Percentiles rank a stretch among this genome's conserved stretches.
These are phyloP conservation scores for Emydomyces testavorans DNA, from an alignment of 2,329 filamentous ascomycete genomes.

Conservation along the genomic window DNA sequence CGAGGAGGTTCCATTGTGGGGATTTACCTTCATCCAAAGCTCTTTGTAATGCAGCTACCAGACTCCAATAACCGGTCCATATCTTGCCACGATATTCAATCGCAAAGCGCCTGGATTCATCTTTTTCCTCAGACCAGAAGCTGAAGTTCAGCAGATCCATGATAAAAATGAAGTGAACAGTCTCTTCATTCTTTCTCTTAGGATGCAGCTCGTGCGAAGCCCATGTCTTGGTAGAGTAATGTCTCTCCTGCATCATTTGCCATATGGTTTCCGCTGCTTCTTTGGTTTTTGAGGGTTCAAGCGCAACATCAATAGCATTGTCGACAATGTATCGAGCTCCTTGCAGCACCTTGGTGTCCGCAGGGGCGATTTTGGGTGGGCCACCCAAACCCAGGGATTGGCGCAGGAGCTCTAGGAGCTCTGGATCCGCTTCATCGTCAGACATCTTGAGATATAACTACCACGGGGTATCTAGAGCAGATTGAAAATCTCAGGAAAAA, in stretches of 20 bases:
- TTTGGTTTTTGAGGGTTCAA: conserved; percentile 74
- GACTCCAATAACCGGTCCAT: conserved; percentile 93
- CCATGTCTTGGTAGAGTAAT: conserved; percentile 79
- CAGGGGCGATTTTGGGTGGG: conserved; percentile 41
- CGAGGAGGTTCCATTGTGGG: neutral
- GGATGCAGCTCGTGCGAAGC: conserved; percentile 82
- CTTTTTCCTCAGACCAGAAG: conserved; percentile 71
- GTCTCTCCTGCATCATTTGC: conserved; percentile 67
- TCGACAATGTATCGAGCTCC: conserved; percentile 79
- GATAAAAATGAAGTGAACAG: conserved; percentile 86
- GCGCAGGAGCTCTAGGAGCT: conserved; percentile 74
- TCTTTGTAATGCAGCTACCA: conserved; percentile 76
- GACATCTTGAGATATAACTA: conserved; percentile 6
- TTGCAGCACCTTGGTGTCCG: conserved; percentile 71
- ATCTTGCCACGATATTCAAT: conserved; percentile 67
- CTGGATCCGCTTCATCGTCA: conserved; percentile 75
- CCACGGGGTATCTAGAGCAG: neutral
- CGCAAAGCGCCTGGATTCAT: conserved; percentile 59
- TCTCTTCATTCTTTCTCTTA: conserved; percentile 63
- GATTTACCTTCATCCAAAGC: conserved; percentile 75
- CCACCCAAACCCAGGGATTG: conserved; percentile 60
- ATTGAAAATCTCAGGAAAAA: neutral
- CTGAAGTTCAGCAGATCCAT: conserved; percentile 97
- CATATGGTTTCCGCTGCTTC: conserved; percentile 69
- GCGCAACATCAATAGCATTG: conserved; percentile 82